Percentiles rank a stretch among this genome's conserved stretches.
Evolutionary conservation across 73 alveolate genomes (phyloP).

Genomic region (Diophrys sp.): DNA sequence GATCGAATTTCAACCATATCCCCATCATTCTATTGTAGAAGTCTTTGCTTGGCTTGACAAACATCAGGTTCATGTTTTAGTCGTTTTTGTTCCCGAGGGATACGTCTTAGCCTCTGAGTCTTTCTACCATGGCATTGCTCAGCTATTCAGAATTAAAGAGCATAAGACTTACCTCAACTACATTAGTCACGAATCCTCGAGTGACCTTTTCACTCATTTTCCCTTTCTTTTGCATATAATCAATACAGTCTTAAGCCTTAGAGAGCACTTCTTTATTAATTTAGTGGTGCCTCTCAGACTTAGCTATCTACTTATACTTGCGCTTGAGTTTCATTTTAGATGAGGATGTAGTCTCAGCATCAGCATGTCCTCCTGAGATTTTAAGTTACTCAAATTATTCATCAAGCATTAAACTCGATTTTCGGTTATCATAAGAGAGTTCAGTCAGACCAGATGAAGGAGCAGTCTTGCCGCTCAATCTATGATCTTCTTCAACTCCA

Average conservation of each 20-base stretch:
- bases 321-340: conserved; percentile 16
- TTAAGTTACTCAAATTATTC: conserved; percentile 1
- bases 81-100: too few species aligned
- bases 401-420: background rate
- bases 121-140: background rate
- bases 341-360: background rate
- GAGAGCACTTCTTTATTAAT: conserved; percentile 1
- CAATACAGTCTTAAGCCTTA: conserved; percentile 58
- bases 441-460: conserved; percentile 21
- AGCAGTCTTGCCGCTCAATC: conserved; percentile 8
- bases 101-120: background rate
- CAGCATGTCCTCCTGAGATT: background rate
- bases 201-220: conserved; percentile 39
- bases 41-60: conserved; percentile 57
- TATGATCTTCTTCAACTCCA: conserved; percentile 2
- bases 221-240: conserved; percentile 31
- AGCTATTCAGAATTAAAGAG: background rate
- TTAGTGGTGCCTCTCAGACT: background rate
- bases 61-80: conserved; percentile 47
- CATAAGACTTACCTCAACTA: conserved; percentile 20
- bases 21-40: conserved; percentile 53
- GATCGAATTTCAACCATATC: conserved; percentile 44
- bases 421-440: background rate
- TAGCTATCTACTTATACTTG: conserved; percentile 25
- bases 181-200: conserved; percentile 48